phyloP scores from a whole-genome alignment of 306 rosid genomes.

The Medicago truncatula region DNA sequence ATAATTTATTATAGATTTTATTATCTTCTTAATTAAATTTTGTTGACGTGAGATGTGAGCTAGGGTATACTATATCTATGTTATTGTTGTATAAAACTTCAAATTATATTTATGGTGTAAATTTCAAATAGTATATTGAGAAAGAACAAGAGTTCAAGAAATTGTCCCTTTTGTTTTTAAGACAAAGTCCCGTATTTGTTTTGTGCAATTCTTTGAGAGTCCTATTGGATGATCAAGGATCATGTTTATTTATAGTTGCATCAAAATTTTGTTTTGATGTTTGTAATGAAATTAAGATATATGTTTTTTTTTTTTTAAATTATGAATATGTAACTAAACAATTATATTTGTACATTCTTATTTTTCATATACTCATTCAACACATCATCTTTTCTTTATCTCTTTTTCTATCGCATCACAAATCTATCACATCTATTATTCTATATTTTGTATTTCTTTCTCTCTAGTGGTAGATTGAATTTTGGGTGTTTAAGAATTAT shows the following conservation, averaged over 20 bases:
- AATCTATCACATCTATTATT: too few species aligned
- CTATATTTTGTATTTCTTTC: too few species aligned
- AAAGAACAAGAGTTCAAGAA: neutral
- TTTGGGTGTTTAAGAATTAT: too few species aligned
- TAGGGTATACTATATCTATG: constrained; percentile 35
- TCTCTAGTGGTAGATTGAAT: too few species aligned
- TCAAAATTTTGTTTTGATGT: too few species aligned
- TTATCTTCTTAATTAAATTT: constrained; percentile 5
- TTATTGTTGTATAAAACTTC: constrained; percentile 37
- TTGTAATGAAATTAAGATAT: too few species aligned
- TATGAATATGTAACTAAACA: too few species aligned
- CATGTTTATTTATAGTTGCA: neutral
- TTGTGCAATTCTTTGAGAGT: neutral
- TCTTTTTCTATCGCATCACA: too few species aligned
- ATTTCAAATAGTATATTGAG: neutral
- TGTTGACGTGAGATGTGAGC: constrained; percentile 28
- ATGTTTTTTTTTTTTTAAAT: too few species aligned
- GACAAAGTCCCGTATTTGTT: neutral
- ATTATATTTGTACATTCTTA: too few species aligned
- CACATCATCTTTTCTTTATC: too few species aligned
- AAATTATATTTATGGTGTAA: constrained; percentile 13
- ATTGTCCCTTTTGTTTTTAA: neutral
- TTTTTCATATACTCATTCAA: too few species aligned
- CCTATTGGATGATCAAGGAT: neutral
- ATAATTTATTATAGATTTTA: constrained; percentile 26